Evolutionary conservation across 2,329 filamentous ascomycete genomes (phyloP), one percentile per base, ranked within the genome.

Genomic region (Pseudogymnoascus sp.): DNA sequence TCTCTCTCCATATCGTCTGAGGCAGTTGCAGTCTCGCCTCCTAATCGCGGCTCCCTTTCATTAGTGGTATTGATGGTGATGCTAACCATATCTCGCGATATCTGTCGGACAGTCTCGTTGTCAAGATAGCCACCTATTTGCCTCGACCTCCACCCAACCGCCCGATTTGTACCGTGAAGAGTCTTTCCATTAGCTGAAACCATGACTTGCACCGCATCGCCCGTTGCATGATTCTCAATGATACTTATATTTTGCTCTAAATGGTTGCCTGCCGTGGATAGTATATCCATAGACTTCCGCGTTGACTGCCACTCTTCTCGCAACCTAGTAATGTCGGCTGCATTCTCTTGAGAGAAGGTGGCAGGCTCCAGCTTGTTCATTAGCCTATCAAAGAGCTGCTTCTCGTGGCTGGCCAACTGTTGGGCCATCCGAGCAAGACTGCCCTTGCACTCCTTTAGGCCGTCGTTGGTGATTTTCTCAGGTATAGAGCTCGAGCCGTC

Each of bases 201-300:
- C 73, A 76, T 75, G 61, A 75, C 74, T 61, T 75, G 73, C 6
- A 76, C 38, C 34, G 73, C 67, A 62, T 75, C 73, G 12, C 74
- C 73, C 12, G 70, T 74, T 40, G 68, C 71, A 59, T 75, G 69
- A 59, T 76, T 76, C 18, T 75, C 73, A 64, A 76, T 71, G 2
- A 66, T 68, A 63, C 68, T 76, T 16, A 73, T 66, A 31, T 69
- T 74, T 63, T 75, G 70, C 60, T 67, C 67, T 38, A 71, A 63
- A 46, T 70, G 64, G 5, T 42, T 67, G 44, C 72, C 72, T 61
- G 73, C 74, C 60, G 67, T 69, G 11, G 70, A 71, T 67, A 70
- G 75, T 59, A 75, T 75, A 62, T 73, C 70, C 61, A 73, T 70
- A 65, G 69, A 71, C 56, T 75, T 61, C 64, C 42, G 42, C 60